Evolutionary conservation across 495 filamentous ascomycete species (phyloP), one percentile per base, ranked within the genome.

Genomic region (Xylaria sp.): DNA sequence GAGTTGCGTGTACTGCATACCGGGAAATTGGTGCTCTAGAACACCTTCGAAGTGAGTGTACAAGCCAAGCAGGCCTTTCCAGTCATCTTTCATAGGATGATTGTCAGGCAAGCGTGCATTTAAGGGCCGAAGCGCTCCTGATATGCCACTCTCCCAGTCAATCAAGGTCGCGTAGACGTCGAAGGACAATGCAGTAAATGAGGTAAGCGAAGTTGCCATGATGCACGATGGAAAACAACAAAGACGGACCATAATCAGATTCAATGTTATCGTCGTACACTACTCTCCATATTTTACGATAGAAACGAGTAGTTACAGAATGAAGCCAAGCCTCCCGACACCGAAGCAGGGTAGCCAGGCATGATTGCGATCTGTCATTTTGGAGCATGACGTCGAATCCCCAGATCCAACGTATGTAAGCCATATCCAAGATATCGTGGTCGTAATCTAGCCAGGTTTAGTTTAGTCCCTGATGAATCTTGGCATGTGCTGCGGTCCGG

Each of bases 401-500:
- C 52, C 52, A 55, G 52, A 55, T 55, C 31, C 52, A 55, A n/a
- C 52, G 24, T 53, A 53, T 29, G 50, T 53, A 53, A 53, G 50
- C 50, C 26, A 55, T 14, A 55, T 17, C 52, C 26, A 31, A 31
- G 52, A 55, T 55, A 15, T 31, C 44, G 17, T 17, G 14, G 3
- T 15, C 9, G 26, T 8, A 5, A 12, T 43, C 59, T 40, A 61
- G 43, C 62, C 43, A 17, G 24, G 50, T 35, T 33, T 1, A 15
- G 62, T 35, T 21, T 65, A 65, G 41, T 15, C 7, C 15, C 14
- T 65, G 14, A 48, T 50, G 44, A 29, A 50, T 43, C 41, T 65
- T 17, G 62, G 62, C 31, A 65, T 50, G 62, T 31, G 52, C 26
- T 55, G 52, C 52, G 24, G 24, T 31, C 24, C 52, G 52, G 52